These are phyloP conservation scores for Mucor lusitanicus DNA, from an alignment of 371 early-diverging fungal genomes.

Conservation along the genomic window DNA sequence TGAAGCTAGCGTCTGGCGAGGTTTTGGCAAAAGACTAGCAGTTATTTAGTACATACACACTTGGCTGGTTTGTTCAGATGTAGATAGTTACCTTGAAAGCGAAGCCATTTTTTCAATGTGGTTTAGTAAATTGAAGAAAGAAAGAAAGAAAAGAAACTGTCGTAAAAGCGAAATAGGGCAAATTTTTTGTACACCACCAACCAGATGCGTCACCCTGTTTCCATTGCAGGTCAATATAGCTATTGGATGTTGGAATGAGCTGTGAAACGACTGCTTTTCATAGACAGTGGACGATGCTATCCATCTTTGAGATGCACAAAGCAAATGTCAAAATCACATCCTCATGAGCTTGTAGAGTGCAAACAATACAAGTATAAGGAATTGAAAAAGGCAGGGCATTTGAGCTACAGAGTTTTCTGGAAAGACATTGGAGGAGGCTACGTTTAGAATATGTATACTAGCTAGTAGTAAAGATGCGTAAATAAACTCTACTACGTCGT, in stretches of 20 bases:
- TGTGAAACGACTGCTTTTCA: not conserved
- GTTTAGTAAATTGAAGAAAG: not conserved
- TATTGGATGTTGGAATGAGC: not conserved
- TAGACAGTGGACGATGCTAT: not conserved
- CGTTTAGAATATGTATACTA: no score
- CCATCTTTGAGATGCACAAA: no score
- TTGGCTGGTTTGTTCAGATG: not conserved
- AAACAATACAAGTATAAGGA: no score
- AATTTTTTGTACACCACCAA: not conserved
- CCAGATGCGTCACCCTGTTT: not conserved
- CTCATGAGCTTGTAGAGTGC: no score
- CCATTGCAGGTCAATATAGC: not conserved
- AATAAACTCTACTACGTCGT: no score
- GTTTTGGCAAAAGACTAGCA: constrained; percentile 49
- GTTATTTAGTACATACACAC: not conserved
- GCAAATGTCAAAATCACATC: no score
- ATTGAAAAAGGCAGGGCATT: no score
- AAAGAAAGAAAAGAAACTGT: not conserved
- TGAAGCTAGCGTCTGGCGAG: constrained; percentile 35
- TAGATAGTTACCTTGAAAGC: constrained; percentile 27
- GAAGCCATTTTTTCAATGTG: constrained; percentile 23
- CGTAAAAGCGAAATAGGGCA: not conserved
- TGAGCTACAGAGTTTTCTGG: no score
- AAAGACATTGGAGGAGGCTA: no score
- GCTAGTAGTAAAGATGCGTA: no score